Conservation (phyloP, 1,139 yeast species). For the Blastobotrys capitulatus region DNA sequence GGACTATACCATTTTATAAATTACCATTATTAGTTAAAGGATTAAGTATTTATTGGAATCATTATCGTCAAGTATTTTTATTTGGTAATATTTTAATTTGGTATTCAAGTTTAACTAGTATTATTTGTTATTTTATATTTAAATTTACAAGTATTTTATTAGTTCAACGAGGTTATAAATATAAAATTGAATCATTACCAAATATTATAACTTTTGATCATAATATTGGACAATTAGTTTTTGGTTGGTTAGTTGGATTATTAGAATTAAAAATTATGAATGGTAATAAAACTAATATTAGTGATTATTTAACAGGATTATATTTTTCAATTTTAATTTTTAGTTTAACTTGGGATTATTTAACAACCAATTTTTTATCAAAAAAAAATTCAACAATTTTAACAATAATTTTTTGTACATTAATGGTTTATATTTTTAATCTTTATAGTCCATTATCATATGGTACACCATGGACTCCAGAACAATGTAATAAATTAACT, state of each 20-base stretch:
- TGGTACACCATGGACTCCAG: constrained; percentile 19
- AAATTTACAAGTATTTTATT: constrained; percentile 20
- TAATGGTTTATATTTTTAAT: constrained; percentile 11
- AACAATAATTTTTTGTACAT: constrained; percentile 2
- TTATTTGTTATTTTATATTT: constrained; percentile 17
- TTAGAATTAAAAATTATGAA: constrained; percentile 14
- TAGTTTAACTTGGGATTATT: constrained; percentile 11
- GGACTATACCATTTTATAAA: constrained; percentile 32
- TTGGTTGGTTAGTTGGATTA: constrained; percentile 24
- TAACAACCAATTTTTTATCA: background rate
- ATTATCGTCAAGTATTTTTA: constrained; percentile 44
- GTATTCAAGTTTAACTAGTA: constrained; percentile 29
- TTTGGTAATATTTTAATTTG: constrained; percentile 57
- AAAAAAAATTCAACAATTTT: background rate
- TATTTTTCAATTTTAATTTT: constrained; percentile 24
- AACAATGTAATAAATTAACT: constrained; percentile 24
- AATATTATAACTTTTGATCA: constrained; percentile 21
- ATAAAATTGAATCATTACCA: constrained; percentile 7
- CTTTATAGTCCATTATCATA: constrained; percentile 23
- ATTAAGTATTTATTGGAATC: constrained; percentile 45
- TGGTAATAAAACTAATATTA: constrained; percentile 12
- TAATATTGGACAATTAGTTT: constrained; percentile 23
- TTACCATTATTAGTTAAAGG: constrained; percentile 52
- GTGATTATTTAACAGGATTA: constrained; percentile 26
- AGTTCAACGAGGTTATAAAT: constrained; percentile 19